Evolutionary conservation across 768 basidiomycete genomes (phyloP), one percentile per base, ranked within the genome.

Genomic region (Heimioporus sp.): DNA sequence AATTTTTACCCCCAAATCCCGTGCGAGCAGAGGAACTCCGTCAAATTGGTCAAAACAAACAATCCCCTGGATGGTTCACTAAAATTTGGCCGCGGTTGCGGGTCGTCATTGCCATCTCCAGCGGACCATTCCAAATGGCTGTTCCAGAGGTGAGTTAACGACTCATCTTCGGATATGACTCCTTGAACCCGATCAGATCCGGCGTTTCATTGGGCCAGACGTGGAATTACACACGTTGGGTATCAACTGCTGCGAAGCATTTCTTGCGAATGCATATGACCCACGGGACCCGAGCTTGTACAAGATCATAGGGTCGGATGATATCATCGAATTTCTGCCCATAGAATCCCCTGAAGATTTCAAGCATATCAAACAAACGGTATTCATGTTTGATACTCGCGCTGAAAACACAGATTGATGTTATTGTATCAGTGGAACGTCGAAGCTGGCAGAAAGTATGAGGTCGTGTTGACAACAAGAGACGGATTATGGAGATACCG

Each of bases 271-370:
- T 30, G 58, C 49, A 12, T 63, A 63, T n/a, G 57, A 63, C n/a
- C 43, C 55, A 30, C 59, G 56, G 31, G 64, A 67, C 17, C 42
- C 58, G 1, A 63, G 44, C 43, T 41, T 60, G 38, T 56, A 63
- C 52, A 65, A 65, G 32, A 49, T 60, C 13, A 49, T 60, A 9
- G 56, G 58, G 13, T 67, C 60, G 10, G 55, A 65, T 24, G 65
- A 67, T 15, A 59, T 61, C 19, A 50, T 65, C 5, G 59, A 61
- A 39, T 65, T 59, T 43, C 32, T 65, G 34, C 48, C 54, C 8
- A 1, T 58, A 15, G 55, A 65, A 10, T 13, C 52, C 1, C 54
- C 61, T 1, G 66, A 68, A 34, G 61, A 68, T 37, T 55, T 61
- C 30, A 53, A 52, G 17, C 32, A 54, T 35, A 19, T 61, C 36